Conservation (phyloP, 116 monocot genomes). For the Phalaenopsis hybrid region DNA sequence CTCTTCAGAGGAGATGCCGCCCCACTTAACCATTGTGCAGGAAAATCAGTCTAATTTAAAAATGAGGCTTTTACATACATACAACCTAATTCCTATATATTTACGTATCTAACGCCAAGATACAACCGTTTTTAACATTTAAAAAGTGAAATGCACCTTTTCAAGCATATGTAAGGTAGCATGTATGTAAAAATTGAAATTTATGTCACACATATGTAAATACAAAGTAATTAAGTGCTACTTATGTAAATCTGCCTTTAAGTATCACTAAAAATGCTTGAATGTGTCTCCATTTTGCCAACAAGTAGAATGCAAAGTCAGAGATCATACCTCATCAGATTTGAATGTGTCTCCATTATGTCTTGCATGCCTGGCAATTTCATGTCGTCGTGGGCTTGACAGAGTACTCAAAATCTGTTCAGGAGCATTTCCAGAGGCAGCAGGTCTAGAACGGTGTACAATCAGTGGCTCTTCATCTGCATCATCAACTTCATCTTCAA, state of each 20-base stretch:
- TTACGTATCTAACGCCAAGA: no score
- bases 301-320: not conserved
- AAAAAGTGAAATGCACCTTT: no score
- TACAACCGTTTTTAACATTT: no score
- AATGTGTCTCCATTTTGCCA: no score
- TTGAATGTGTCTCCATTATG: conserved; percentile 39
- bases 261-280: no score
- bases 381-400: conserved; percentile 32
- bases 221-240: no score
- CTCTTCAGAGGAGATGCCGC: conserved; percentile 85
- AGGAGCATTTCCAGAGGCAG: conserved; percentile 24
- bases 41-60: not conserved
- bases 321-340: conserved; percentile 43
- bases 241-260: no score
- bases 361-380: conserved; percentile 18
- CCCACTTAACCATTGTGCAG: conserved; percentile 58
- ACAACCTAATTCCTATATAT: no score
- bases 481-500: conserved; percentile 68
- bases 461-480: conserved; percentile 50
- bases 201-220: no score
- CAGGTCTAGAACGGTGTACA: conserved; percentile 24
- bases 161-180: no score
- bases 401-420: conserved; percentile 30
- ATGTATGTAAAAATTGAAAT: no score
- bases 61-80: not conserved